Conservation (phyloP, 2,329 filamentous ascomycete species). For the Ophiocordyceps unilateralis region DNA sequence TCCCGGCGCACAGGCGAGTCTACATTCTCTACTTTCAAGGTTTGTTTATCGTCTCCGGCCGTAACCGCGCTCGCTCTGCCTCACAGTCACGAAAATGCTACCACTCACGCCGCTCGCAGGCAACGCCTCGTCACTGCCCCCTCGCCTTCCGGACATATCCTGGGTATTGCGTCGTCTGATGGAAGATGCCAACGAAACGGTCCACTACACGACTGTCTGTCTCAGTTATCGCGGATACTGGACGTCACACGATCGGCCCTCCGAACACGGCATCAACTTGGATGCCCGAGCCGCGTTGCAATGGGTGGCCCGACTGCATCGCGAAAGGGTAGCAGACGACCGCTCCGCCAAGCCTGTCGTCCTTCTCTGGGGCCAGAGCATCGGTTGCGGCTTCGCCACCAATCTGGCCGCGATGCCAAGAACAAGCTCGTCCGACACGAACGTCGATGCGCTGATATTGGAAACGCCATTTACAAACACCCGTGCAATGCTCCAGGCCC, state of each 20-base stretch:
- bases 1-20: conserved; percentile 16
- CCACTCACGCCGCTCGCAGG: conserved; percentile 18
- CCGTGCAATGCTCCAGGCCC: conserved; percentile 48
- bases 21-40: conserved; percentile 43
- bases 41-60: conserved; percentile 9
- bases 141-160: conserved; percentile 38
- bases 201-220: conserved; percentile 31
- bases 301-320: conserved; percentile 37
- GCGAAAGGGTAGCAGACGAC: conserved; percentile 4
- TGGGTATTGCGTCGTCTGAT: conserved; percentile 29
- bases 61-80: neutral
- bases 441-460: conserved; percentile 38
- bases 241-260: conserved; percentile 56
- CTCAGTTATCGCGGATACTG: conserved; percentile 58
- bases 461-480: conserved; percentile 64
- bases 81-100: neutral
- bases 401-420: conserved; percentile 28
- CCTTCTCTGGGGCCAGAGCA: conserved; percentile 61
- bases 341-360: conserved; percentile 19
- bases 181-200: conserved; percentile 17
- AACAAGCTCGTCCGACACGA: conserved; percentile 18
- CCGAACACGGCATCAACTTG: conserved; percentile 50
- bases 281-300: conserved; percentile 48
- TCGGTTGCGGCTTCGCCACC: conserved; percentile 56
- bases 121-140: conserved; percentile 41